Percentiles rank a stretch among this genome's conserved stretches.
phyloP scores from a whole-genome alignment of 768 basidiomycete genomes.

The Mycena galopus region DNA sequence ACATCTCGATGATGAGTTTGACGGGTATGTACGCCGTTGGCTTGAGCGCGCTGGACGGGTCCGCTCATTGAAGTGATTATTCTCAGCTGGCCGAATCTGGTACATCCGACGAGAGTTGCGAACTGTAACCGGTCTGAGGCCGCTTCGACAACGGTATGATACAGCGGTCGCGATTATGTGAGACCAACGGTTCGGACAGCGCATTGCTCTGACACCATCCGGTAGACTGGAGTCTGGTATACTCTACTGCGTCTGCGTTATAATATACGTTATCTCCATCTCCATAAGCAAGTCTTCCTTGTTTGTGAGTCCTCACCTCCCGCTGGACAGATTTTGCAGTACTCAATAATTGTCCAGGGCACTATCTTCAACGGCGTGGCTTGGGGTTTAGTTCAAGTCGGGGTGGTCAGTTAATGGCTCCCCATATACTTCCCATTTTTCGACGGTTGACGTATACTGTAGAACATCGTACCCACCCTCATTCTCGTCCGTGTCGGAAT shows the following conservation, averaged over 20 bases:
- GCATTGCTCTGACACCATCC: background rate
- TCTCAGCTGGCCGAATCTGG: constrained; percentile 21
- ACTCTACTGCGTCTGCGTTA: constrained; percentile 14
- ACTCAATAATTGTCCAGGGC: background rate
- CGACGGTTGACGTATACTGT: background rate
- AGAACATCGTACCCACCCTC: constrained; percentile 23
- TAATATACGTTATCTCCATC: constrained; percentile 18
- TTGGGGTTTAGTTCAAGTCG: constrained; percentile 24
- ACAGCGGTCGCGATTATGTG: constrained; percentile 22
- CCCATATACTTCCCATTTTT: background rate
- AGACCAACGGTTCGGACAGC: background rate
- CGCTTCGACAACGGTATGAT: constrained; percentile 1
- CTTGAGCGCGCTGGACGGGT: no score
- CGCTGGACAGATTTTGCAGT: background rate
- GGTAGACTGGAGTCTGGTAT: constrained; percentile 21
- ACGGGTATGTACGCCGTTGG: constrained; percentile 3
- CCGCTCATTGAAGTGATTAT: background rate
- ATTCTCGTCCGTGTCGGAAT: constrained; percentile 23
- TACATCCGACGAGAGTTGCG: constrained; percentile 11
- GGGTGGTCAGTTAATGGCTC: constrained; percentile 11
- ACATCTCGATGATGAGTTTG: constrained; percentile 10
- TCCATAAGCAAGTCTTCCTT: background rate
- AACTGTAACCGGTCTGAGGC: background rate
- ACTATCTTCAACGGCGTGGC: constrained; percentile 20
- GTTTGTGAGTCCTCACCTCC: constrained; percentile 23